phyloP scores from a whole-genome alignment of 768 basidiomycete species.

The Suillus paluster region DNA sequence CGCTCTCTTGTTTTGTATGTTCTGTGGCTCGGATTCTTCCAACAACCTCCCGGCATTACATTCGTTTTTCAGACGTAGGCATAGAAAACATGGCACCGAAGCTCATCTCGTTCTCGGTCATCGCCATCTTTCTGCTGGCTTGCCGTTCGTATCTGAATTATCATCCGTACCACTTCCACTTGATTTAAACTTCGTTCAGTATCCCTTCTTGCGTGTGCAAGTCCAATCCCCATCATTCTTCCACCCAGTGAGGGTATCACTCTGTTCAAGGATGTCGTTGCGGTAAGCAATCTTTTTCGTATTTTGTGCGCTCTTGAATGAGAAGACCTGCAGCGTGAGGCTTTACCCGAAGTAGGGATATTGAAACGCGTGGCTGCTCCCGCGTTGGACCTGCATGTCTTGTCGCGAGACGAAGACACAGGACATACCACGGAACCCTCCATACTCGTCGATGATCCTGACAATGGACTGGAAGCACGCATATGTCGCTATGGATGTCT shows the following conservation, averaged over 20 bases:
- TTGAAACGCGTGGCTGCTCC: slow-evolving; percentile 10
- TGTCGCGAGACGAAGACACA: neutral
- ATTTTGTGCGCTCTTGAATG: neutral
- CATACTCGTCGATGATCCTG: neutral
- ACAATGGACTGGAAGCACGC: slow-evolving; percentile 12
- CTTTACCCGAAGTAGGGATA: neutral
- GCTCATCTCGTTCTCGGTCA: neutral
- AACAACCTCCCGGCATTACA: neutral
- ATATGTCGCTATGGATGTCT: slow-evolving; percentile 20
- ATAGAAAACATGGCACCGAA: slow-evolving; percentile 5
- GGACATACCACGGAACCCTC: neutral
- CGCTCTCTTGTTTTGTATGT: neutral
- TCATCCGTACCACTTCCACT: neutral
- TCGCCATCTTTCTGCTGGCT: slow-evolving; percentile 2
- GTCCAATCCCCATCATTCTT: slow-evolving; percentile 12
- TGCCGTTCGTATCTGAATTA: slow-evolving; percentile 9
- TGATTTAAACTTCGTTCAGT: slow-evolving; percentile 2
- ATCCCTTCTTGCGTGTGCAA: slow-evolving; percentile 3
- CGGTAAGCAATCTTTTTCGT: slow-evolving; percentile 8
- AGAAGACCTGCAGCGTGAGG: slow-evolving; percentile 11
- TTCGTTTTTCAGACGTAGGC: neutral
- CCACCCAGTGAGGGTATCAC: slow-evolving; percentile 12
- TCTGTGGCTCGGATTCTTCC: neutral
- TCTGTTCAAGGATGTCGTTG: slow-evolving; percentile 16
- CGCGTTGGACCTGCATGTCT: slow-evolving; percentile 2